Evolutionary conservation across 768 basidiomycete species (phyloP), one percentile per base, ranked within the genome.

Genomic region (Galerina sulciceps): DNA sequence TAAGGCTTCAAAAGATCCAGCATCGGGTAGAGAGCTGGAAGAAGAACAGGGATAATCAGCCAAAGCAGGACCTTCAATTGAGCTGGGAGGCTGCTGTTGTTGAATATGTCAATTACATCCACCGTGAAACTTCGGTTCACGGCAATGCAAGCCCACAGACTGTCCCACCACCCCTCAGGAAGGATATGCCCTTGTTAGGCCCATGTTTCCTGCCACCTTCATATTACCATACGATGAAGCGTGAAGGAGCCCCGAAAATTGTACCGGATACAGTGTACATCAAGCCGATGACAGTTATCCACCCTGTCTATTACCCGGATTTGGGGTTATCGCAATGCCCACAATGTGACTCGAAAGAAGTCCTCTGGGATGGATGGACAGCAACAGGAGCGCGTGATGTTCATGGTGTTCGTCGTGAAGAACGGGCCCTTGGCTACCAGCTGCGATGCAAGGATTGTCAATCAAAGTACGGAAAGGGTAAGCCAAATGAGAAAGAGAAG

Each of bases 381-480:
- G n/a, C n/a, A n/a, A n/a, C n/a, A n/a, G n/a, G n/a, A n/a, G n/a
- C n/a, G n/a, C n/a, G n/a, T n/a, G n/a, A n/a, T n/a, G n/a, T n/a
- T n/a, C n/a, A n/a, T n/a, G n/a, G n/a, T n/a, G n/a, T n/a, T n/a
- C n/a, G n/a, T n/a, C n/a, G n/a, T n/a, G n/a, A n/a, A n/a, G n/a
- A 60, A 38, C 34, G 59, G 9, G 53, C 47, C 0, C 41, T 60
- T 6, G 59, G 59, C 2, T 55, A 44, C 23, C 59, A 60, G 17
- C 42, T 60, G 4, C 54, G 59, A 11, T 60, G 59, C 46, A 55
- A 60, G 26, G 10, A n/a, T 1, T 60, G 59, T 34, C 8, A 45
- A 38, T 8, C 17, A n/a, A 53, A 42, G 13, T 20, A 18, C 13
- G 17, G 26, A 11, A 43, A 50, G 10, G 23, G 10, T 26, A 8